phyloP scores from a whole-genome alignment of 306 rosid species.

The Pachyrhizus erosus region DNA sequence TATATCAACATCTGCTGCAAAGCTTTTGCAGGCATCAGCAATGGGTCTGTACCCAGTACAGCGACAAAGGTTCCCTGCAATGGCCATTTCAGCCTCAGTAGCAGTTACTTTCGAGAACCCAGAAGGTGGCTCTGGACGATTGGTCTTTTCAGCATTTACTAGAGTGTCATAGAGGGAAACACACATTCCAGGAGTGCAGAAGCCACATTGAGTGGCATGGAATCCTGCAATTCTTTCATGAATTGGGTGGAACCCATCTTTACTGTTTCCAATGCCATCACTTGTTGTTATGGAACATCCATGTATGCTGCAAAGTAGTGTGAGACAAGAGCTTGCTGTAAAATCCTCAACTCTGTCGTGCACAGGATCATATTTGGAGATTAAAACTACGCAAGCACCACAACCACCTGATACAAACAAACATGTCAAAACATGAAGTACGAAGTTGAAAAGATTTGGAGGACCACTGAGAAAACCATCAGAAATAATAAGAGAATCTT shows the following conservation, averaged over 20 bases:
- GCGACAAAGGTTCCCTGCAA: constrained; percentile 94
- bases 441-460: neutral
- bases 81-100: constrained; percentile 75
- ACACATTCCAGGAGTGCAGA: constrained; percentile 92
- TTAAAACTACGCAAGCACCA: too few relatives aligned
- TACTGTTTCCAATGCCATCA: too few relatives aligned
- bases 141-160: constrained; percentile 69
- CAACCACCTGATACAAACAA: neutral
- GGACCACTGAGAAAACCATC: neutral
- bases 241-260: too few relatives aligned
- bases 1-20: constrained; percentile 82
- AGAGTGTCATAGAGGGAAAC: constrained; percentile 80
- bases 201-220: too few relatives aligned
- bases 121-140: constrained; percentile 56
- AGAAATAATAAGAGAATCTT: neutral
- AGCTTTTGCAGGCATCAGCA: constrained; percentile 96
- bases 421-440: constrained; percentile 14
- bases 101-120: constrained; percentile 80
- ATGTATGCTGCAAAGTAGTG: too few relatives aligned
- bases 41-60: constrained; percentile 91
- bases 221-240: too few relatives aligned
- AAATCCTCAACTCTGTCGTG: too few relatives aligned
- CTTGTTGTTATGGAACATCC: too few relatives aligned
- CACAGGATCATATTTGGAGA: too few relatives aligned
- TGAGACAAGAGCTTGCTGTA: too few relatives aligned